Evolutionary conservation across 2,329 filamentous ascomycete genomes (phyloP), one percentile per base, ranked within the genome.

Genomic region (Alternaria brassicae): DNA sequence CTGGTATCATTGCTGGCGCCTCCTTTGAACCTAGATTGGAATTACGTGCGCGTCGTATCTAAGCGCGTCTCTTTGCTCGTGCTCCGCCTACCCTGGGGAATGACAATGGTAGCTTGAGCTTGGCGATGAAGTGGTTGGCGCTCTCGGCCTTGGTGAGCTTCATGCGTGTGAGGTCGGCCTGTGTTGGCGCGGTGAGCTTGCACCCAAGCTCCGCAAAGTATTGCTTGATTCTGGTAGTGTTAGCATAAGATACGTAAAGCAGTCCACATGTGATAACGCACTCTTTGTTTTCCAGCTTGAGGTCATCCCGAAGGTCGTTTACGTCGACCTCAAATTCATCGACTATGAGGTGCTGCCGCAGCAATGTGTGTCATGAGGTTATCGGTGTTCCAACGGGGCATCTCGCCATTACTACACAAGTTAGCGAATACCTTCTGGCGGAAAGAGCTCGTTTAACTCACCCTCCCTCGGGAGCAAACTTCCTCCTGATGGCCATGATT

Each of bases 201-300:
- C 89, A 91, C 21, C 92, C 92, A 65, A 95, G 88, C 76, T 94
- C 91, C 47, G 82, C 79, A 76, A 91, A 93, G 76, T 92, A 93
- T 72, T 88, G 84, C 52, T 82, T 84, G 70, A 94, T 79, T 19
- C 79, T 81, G 41, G 37, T n/a, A 13, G 3, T 37, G 48, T 61
- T 72, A 58, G 72, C 58, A 48, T 44, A 13, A 17, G 17, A 8
- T 1, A 12, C 3, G 6, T 10, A 19, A 3, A 32, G 9, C 9
- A 30, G 15, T 9, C 7, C 25, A 19, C 8, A 9, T 5, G 15
- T 3, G 12, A 15, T 4, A 21, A 63, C 78, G 30, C 75, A 88
- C 72, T 87, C 82, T 78, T 86, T 89, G 76, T 89, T 86, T 66
- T 93, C 90, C 57, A 93, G 71, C 72, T 86, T 85, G 60, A 95